A percentile compares a stretch with the other conserved stretches of the same genome.
phyloP scores from a whole-genome alignment of 352 stramenopile species.

The Phytophthora hybrid region DNA sequence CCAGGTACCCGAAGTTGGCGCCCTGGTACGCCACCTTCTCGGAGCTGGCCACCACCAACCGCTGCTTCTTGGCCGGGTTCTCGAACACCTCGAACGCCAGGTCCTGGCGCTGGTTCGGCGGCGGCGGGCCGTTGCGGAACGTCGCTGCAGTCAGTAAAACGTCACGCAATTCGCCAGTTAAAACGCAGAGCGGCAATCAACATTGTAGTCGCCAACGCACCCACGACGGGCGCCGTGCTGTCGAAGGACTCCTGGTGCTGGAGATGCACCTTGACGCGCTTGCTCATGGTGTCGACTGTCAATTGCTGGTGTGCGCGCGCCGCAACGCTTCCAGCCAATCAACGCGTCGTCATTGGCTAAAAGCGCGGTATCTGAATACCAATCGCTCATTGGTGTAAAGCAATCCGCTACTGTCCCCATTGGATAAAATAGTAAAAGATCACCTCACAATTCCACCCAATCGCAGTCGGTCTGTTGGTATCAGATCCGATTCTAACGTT shows the following conservation, averaged over 20 bases:
- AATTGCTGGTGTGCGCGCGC: constrained; percentile 28
- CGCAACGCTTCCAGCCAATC: constrained; percentile 48
- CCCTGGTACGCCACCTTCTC: constrained; percentile 88
- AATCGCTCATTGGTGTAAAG: neutral
- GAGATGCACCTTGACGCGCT: constrained; percentile 67
- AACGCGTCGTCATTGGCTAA: neutral
- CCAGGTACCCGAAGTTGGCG: constrained; percentile 88
- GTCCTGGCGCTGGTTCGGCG: constrained; percentile 59
- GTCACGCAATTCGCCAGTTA: neutral
- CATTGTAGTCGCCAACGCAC: constrained; percentile 39
- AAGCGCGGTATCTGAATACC: neutral
- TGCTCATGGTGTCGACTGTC: constrained; percentile 51
- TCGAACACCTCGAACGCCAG: constrained; percentile 86
- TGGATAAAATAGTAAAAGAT: neutral
- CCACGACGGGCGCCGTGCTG: constrained; percentile 62
- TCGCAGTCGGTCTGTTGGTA: neutral
- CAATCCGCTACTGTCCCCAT: neutral
- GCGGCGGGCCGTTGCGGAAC: constrained; percentile 83
- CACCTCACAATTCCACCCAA: neutral
- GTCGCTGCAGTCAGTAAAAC: constrained; percentile 48
- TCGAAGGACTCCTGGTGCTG: constrained; percentile 71
- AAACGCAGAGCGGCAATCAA: no score
- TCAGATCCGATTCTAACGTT: neutral
- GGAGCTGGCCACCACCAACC: constrained; percentile 76
- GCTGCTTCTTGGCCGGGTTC: constrained; percentile 83